These are phyloP conservation scores for Marsdenia floribunda DNA, from an alignment of 257 asterid genomes.

Conservation along the genomic window DNA sequence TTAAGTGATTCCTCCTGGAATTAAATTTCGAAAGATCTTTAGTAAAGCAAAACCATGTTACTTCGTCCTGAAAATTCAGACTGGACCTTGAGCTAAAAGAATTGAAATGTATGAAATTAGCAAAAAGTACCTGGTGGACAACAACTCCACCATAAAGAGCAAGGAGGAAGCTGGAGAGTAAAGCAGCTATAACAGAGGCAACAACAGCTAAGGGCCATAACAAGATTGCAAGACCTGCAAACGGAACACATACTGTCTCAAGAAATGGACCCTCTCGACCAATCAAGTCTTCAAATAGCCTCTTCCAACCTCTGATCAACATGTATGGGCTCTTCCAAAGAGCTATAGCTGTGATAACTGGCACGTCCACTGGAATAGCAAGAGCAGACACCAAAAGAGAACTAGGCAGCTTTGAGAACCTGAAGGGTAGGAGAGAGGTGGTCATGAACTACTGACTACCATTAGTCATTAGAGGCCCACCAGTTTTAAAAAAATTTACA, in stretches of 20 bases:
- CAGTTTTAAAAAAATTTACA: neutral
- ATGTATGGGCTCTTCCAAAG: conserved; percentile 92
- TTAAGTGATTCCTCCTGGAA: conserved; percentile 65
- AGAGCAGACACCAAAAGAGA: conserved; percentile 58
- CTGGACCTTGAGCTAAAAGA: neutral
- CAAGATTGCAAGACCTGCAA: conserved; percentile 80
- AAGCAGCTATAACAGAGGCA: conserved; percentile 58
- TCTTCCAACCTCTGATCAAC: conserved; percentile 86
- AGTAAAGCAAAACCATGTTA: neutral
- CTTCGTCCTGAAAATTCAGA: neutral
- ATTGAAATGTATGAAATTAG: neutral
- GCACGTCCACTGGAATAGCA: conserved; percentile 58
- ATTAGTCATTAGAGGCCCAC: neutral
- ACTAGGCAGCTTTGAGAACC: conserved; percentile 62
- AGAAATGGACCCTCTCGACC: conserved; percentile 94
- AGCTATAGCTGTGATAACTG: conserved; percentile 58
- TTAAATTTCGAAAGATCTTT: neutral
- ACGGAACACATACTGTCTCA: conserved; percentile 82
- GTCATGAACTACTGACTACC: neutral
- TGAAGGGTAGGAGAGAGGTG: conserved; percentile 11
- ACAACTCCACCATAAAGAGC: conserved; percentile 70
- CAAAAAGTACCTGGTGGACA: conserved; percentile 56
- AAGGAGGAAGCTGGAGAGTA: conserved; percentile 65
- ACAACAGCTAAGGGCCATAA: conserved; percentile 87
- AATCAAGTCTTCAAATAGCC: conserved; percentile 69